Conservation (phyloP, 768 basidiomycete species). For the Cyclocybe aegerita region DNA sequence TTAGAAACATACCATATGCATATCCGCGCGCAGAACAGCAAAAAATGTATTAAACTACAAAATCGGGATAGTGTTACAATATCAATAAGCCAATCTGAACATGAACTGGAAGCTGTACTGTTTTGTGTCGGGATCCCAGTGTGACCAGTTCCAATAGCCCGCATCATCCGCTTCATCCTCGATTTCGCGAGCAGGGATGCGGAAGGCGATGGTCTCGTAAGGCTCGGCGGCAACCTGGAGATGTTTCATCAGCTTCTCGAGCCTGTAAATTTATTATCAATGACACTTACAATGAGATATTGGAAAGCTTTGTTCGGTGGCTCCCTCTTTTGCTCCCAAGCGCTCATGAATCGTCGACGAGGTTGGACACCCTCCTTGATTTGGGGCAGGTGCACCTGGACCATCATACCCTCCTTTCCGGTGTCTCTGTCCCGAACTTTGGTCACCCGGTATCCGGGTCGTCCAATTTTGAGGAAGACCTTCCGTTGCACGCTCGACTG, state of each 20-base stretch:
- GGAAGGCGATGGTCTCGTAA: constrained; percentile 99
- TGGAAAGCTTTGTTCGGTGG: constrained; percentile 96
- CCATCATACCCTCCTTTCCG: constrained; percentile 95
- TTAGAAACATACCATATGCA: constrained; percentile 1
- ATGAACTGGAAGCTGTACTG: constrained; percentile 98
- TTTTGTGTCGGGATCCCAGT: constrained; percentile 99
- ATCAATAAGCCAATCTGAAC: constrained; percentile 65
- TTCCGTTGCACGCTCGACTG: constrained; percentile 84
- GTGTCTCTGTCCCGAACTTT: constrained; percentile 92
- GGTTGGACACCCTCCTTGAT: constrained; percentile 86
- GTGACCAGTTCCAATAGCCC: constrained; percentile 95
- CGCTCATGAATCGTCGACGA: constrained; percentile 91
- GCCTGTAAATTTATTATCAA: constrained; percentile 3
- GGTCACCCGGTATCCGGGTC: constrained; percentile 94
- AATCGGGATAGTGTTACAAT: constrained; percentile 8
- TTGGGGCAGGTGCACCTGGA: constrained; percentile 94
- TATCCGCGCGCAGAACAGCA: not conserved
- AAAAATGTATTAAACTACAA: constrained; percentile 7
- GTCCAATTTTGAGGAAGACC: constrained; percentile 95
- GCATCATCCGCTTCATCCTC: constrained; percentile 93
- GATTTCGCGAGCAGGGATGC: constrained; percentile 95
- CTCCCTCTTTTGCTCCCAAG: constrained; percentile 96
- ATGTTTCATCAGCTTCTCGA: constrained; percentile 23
- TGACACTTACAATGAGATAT: constrained; percentile 84
- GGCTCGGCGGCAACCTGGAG: constrained; percentile 95